Conservation (phyloP, 2,329 filamentous ascomycete genomes). For the Aspergillus floridensis region DNA sequence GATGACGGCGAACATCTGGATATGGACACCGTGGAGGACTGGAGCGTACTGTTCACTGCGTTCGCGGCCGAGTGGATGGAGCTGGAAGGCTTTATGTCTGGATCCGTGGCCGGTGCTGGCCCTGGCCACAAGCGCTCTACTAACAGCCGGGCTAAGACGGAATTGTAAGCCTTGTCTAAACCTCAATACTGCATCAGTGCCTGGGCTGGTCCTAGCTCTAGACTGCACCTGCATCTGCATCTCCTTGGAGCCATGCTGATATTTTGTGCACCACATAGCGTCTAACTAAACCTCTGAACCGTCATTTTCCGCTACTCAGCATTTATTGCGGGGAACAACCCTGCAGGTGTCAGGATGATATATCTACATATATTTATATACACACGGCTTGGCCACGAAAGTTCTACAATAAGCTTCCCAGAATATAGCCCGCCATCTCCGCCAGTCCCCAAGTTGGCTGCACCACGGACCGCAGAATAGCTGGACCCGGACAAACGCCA, state of each 20-base stretch:
- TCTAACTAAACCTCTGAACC: conserved; percentile 10
- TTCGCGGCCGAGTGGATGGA: conserved; percentile 95
- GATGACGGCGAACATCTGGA: conserved; percentile 87
- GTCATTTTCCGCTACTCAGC: too few species aligned
- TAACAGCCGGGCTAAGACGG: conserved; percentile 32
- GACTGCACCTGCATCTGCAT: not conserved
- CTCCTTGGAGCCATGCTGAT: conserved; percentile 14
- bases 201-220: not conserved
- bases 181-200: conserved; percentile 6
- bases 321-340: too few species aligned
- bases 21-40: conserved; percentile 75
- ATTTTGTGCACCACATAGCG: conserved; percentile 11
- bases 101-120: not conserved
- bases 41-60: conserved; percentile 77
- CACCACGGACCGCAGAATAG: conserved; percentile 45
- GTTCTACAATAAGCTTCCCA: conserved; percentile 38
- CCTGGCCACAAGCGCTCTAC: conserved; percentile 12
- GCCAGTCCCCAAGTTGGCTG: conserved; percentile 50
- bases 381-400: not conserved
- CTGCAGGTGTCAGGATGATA: too few species aligned
- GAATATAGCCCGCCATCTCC: conserved; percentile 49
- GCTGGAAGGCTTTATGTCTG: conserved; percentile 57
- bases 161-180: conserved; percentile 40
- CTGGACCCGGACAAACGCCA: conserved; percentile 54
- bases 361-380: too few species aligned